These are phyloP conservation scores for Hygrophorus pudorinus DNA, from an alignment of 768 basidiomycete species.

Conservation along the genomic window DNA sequence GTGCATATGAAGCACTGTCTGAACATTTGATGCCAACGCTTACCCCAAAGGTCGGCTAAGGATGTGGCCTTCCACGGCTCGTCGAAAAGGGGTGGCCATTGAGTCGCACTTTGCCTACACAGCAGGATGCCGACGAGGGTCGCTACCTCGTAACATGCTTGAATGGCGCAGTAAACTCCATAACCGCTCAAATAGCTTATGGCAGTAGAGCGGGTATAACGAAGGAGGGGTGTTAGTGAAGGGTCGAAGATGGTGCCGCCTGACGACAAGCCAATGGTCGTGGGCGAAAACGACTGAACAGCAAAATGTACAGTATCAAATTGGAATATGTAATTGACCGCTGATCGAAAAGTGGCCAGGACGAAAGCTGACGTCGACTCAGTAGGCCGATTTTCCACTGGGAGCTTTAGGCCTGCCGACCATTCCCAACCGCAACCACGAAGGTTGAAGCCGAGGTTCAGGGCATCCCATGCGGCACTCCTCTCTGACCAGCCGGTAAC, in stretches of 20 bases:
- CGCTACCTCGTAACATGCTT: slow-evolving; percentile 29
- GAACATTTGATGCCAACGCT: slow-evolving; percentile 63
- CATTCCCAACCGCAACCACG: slow-evolving; percentile 58
- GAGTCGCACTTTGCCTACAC: slow-evolving; percentile 35
- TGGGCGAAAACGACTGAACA: slow-evolving; percentile 36
- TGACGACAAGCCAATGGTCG: slow-evolving; percentile 26
- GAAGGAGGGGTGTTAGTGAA: slow-evolving; percentile 22
- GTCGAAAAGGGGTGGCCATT: slow-evolving; percentile 60
- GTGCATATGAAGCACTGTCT: slow-evolving; percentile 43
- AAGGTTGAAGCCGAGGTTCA: slow-evolving; percentile 40
- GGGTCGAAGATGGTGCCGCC: slow-evolving; percentile 36
- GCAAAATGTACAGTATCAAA: slow-evolving; percentile 36
- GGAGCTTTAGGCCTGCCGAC: slow-evolving; percentile 33
- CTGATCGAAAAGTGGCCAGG: slow-evolving; percentile 21
- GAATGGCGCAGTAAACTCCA: slow-evolving; percentile 34
- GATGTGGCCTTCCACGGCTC: slow-evolving; percentile 49
- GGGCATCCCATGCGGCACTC: slow-evolving; percentile 23
- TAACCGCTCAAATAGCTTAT: slow-evolving; percentile 35
- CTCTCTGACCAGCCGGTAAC: not conserved
- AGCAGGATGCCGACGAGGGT: slow-evolving; percentile 35
- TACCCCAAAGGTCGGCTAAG: slow-evolving; percentile 52
- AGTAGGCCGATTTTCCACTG: slow-evolving; percentile 31
- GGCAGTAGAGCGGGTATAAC: slow-evolving; percentile 33
- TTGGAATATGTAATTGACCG: slow-evolving; percentile 24
- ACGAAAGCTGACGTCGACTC: slow-evolving; percentile 28